A percentile compares a stretch with the other conserved stretches of the same genome.
Evolutionary conservation across 352 stramenopile genomes (phyloP).

Genomic region (Phytophthora pistaciae): DNA sequence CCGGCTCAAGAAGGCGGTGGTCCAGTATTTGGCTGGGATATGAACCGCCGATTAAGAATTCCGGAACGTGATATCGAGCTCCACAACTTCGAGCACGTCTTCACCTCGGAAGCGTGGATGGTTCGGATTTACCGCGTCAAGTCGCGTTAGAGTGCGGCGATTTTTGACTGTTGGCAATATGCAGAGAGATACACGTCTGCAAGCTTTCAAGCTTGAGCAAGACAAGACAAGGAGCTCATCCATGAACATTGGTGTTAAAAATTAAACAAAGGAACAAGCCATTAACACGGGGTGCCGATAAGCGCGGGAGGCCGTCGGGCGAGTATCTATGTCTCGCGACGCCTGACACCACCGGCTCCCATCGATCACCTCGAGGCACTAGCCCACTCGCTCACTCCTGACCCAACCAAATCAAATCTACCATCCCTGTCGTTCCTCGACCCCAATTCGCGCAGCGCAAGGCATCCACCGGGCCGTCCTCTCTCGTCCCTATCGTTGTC

Average conservation of each 20-base stretch:
- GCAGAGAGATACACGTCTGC: not conserved
- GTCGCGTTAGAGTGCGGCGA: slow-evolving; percentile 38
- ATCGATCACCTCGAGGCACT: slow-evolving; percentile 9
- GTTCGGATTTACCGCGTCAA: slow-evolving; percentile 92
- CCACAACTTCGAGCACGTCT: slow-evolving; percentile 91
- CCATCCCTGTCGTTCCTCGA: slow-evolving; percentile 32
- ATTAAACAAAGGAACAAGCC: slow-evolving; percentile 40
- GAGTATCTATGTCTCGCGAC: slow-evolving; percentile 7
- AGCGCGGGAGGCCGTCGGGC: not conserved
- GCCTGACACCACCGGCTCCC: not conserved
- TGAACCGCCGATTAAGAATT: slow-evolving; percentile 67
- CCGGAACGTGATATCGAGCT: slow-evolving; percentile 74
- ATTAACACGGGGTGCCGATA: slow-evolving; percentile 9
- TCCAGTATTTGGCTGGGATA: slow-evolving; percentile 68
- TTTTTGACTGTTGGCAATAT: slow-evolving; percentile 10
- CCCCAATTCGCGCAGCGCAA: slow-evolving; percentile 31
- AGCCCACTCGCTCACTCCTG: slow-evolving; percentile 24
- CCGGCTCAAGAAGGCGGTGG: slow-evolving; percentile 27
- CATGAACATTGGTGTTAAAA: slow-evolving; percentile 30
- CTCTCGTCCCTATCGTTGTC: slow-evolving; percentile 28
- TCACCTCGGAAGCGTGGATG: slow-evolving; percentile 94
- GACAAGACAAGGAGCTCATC: not conserved
- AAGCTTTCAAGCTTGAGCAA: slow-evolving; percentile 2
- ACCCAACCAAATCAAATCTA: slow-evolving; percentile 46
- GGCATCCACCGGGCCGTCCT: slow-evolving; percentile 16